These are phyloP conservation scores for Sanghuangporus baumii DNA, from an alignment of 1,284 basidiomycete genomes.

Conservation along the genomic window DNA sequence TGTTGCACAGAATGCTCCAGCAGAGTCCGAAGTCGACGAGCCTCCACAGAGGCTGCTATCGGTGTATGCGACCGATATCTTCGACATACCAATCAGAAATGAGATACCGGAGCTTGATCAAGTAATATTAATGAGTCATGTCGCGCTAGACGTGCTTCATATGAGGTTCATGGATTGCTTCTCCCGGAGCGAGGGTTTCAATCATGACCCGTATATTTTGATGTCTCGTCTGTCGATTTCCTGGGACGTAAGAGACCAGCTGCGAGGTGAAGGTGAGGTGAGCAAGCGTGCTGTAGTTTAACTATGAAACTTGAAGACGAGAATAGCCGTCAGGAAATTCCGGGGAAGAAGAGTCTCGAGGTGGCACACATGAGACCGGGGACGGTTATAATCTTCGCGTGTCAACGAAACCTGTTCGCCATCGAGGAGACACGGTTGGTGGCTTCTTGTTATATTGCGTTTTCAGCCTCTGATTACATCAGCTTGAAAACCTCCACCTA, in stretches of 20 bases:
- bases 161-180: too few species aligned
- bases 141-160: too few species aligned
- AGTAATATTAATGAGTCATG: not conserved
- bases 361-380: conserved; percentile 26
- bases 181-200: too few species aligned
- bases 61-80: not conserved
- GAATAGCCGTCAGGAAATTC: not conserved
- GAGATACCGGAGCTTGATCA: not conserved
- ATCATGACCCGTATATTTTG: too few species aligned
- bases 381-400: conserved; percentile 55
- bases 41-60: too few species aligned
- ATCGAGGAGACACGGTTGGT: conserved; percentile 65
- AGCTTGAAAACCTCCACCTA: conserved; percentile 29
- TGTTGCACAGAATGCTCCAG: too few species aligned
- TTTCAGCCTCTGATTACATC: conserved; percentile 29
- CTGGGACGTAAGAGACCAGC: not conserved
- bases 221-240: not conserved
- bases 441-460: conserved; percentile 60
- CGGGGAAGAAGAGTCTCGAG: not conserved
- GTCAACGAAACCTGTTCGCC: conserved; percentile 57
- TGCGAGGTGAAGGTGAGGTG: not conserved
- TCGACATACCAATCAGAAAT: not conserved
- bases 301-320: not conserved
- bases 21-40: too few species aligned
- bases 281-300: not conserved